Percentiles rank a stretch among this genome's conserved stretches.
These are phyloP conservation scores for Galerina marginata DNA, from an alignment of 768 basidiomycete genomes.

Conservation along the genomic window DNA sequence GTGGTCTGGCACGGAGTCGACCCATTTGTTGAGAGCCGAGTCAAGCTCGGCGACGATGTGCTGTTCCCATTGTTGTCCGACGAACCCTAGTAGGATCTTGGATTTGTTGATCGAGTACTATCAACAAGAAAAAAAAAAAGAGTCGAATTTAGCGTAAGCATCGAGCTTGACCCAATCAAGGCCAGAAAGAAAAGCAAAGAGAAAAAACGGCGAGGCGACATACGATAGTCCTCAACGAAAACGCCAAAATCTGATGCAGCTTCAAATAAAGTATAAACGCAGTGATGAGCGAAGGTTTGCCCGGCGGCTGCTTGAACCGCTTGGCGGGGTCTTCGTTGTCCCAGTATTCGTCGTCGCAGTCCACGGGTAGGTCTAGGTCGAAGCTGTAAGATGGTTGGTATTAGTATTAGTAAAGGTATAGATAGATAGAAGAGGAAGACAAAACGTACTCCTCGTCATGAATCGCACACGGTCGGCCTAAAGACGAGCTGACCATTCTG, in stretches of 20 bases:
- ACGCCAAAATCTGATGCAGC: slow-evolving; percentile 67
- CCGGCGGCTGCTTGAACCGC: slow-evolving; percentile 73
- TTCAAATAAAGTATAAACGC: slow-evolving; percentile 62
- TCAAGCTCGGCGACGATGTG: slow-evolving; percentile 73
- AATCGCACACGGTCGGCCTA: slow-evolving; percentile 78
- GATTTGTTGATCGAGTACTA: slow-evolving; percentile 90
- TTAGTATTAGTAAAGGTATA: background rate
- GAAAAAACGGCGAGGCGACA: too few species aligned
- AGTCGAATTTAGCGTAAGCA: too few species aligned
- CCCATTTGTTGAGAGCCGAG: slow-evolving; percentile 74
- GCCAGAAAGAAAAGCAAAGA: too few species aligned
- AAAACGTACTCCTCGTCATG: slow-evolving; percentile 76
- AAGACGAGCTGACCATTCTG: slow-evolving; percentile 51
- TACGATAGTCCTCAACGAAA: slow-evolving; percentile 68
- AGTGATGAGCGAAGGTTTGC: slow-evolving; percentile 60
- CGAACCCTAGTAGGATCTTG: slow-evolving; percentile 66
- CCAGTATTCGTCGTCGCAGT: slow-evolving; percentile 82
- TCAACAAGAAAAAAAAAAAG: too few species aligned
- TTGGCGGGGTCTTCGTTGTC: slow-evolving; percentile 58
- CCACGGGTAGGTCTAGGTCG: slow-evolving; percentile 70
- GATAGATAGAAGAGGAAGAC: background rate
- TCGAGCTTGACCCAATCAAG: too few species aligned
- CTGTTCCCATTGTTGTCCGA: slow-evolving; percentile 69
- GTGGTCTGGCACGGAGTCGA: slow-evolving; percentile 67
- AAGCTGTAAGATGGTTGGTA: slow-evolving; percentile 50